phyloP scores from a whole-genome alignment of 2,329 filamentous ascomycete genomes.

The Nectriaceae sp. region DNA sequence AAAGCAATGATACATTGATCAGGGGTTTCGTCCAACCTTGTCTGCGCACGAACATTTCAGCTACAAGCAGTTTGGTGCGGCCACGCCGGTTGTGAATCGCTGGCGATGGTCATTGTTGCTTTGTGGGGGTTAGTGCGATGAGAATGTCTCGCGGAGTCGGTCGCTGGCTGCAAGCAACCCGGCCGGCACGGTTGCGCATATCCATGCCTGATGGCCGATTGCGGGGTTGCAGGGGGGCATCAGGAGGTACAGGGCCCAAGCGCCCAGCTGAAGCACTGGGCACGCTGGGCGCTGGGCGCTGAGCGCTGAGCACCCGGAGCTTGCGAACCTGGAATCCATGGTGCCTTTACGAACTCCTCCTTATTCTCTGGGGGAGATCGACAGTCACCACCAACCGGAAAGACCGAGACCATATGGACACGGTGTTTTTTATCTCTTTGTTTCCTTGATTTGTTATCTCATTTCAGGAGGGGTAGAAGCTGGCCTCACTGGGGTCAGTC shows the following conservation, averaged over 20 bases:
- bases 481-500: background rate
- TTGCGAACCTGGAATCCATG: background rate
- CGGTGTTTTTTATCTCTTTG: background rate
- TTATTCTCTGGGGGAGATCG: no score
- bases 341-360: background rate
- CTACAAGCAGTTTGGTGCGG: no score
- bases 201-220: background rate
- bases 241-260: no score
- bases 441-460: background rate
- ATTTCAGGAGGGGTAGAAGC: background rate
- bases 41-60: no score
- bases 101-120: background rate
- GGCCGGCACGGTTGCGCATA: background rate
- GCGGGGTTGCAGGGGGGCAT: slow-evolving; percentile 16
- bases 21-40: no score
- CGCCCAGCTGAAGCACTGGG: no score
- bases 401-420: background rate
- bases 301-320: background rate
- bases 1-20: background rate
- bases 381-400: background rate
- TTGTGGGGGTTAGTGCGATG: background rate
- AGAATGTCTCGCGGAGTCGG: background rate
- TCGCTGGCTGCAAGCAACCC: background rate
- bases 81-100: no score
- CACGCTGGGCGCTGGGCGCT: background rate